phyloP scores from a whole-genome alignment of 306 rosid species.

The Abrus pulchellus region DNA sequence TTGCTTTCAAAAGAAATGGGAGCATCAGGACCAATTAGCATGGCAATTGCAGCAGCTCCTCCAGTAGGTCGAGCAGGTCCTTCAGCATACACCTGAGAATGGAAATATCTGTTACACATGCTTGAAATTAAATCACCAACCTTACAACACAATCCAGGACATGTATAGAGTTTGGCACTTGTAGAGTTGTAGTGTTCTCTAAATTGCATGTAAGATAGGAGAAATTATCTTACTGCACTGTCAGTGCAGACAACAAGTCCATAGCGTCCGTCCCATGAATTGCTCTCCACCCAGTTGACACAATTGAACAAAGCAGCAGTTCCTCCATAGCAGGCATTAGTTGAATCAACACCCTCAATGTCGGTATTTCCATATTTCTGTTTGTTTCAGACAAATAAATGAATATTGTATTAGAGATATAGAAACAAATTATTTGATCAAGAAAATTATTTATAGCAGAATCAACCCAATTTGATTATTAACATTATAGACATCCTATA shows the following conservation, averaged over 20 bases:
- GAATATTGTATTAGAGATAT: neutral
- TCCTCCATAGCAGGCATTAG: slow-evolving; percentile 99
- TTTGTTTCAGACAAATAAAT: slow-evolving; percentile 50
- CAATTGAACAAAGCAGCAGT: slow-evolving; percentile 98
- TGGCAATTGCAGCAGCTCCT: slow-evolving; percentile 99
- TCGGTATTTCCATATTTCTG: slow-evolving; percentile 93
- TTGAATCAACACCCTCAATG: slow-evolving; percentile 95
- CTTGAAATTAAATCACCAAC: slow-evolving; percentile 27
- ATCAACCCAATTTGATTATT: slow-evolving; percentile 31
- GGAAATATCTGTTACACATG: slow-evolving; percentile 27
- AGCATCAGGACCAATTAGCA: slow-evolving; percentile 95
- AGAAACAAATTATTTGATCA: neutral
- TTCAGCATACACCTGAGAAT: slow-evolving; percentile 94
- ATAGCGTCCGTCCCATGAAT: slow-evolving; percentile 99
- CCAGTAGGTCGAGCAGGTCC: slow-evolving; percentile 99
- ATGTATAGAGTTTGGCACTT: slow-evolving; percentile 12
- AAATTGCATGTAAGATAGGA: neutral
- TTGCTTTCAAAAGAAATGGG: slow-evolving; percentile 95
- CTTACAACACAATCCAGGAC: slow-evolving; percentile 24
- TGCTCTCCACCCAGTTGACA: slow-evolving; percentile 98
- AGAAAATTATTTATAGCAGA: slow-evolving; percentile 29
- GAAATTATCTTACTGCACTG: slow-evolving; percentile 79
- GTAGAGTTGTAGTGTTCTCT: neutral
- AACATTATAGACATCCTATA: slow-evolving; percentile 13
- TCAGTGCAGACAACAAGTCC: slow-evolving; percentile 99